Percentiles rank a stretch among this genome's conserved stretches.
phyloP scores from a whole-genome alignment of 2,329 filamentous ascomycete species.

The Sporothrix dimorphospora region DNA sequence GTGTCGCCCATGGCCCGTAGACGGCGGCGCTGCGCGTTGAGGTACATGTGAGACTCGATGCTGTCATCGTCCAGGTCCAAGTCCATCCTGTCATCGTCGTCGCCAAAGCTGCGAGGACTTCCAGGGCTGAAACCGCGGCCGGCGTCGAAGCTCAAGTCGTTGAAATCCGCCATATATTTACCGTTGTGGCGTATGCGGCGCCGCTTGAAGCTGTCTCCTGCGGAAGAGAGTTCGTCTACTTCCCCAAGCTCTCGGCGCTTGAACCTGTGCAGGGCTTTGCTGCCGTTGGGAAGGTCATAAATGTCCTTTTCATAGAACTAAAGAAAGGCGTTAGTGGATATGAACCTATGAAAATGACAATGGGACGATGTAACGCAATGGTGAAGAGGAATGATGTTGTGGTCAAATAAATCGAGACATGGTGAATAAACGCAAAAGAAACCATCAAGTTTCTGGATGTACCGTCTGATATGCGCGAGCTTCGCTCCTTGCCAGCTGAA shows the following conservation, averaged over 20 bases:
- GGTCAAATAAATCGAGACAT: not conserved
- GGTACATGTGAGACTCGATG: not conserved
- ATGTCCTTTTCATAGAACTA: conserved; percentile 27
- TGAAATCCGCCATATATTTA: conserved; percentile 15
- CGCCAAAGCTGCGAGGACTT: not conserved
- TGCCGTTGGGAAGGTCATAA: conserved; percentile 32
- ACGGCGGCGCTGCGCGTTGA: conserved; percentile 4
- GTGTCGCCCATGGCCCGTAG: conserved; percentile 7
- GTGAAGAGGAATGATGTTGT: not conserved
- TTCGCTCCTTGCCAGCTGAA: not conserved
- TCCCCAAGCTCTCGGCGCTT: conserved; percentile 23
- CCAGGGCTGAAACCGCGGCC: not conserved
- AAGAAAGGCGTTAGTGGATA: not conserved
- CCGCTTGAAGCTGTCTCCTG: conserved; percentile 21
- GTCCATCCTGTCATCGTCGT: conserved; percentile 21
- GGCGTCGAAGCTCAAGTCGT: conserved; percentile 24
- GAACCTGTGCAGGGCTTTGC: conserved; percentile 28
- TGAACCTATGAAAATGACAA: not conserved
- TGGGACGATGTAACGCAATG: not conserved
- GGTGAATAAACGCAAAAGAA: not conserved
- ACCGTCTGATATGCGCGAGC: not conserved
- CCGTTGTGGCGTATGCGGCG: conserved; percentile 21
- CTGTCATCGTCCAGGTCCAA: conserved; percentile 21
- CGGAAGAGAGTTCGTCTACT: conserved; percentile 15
- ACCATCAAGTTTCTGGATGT: not conserved